These are phyloP conservation scores for Pseudopithomyces maydicus DNA, from an alignment of 2,329 filamentous ascomycete species.

Conservation along the genomic window DNA sequence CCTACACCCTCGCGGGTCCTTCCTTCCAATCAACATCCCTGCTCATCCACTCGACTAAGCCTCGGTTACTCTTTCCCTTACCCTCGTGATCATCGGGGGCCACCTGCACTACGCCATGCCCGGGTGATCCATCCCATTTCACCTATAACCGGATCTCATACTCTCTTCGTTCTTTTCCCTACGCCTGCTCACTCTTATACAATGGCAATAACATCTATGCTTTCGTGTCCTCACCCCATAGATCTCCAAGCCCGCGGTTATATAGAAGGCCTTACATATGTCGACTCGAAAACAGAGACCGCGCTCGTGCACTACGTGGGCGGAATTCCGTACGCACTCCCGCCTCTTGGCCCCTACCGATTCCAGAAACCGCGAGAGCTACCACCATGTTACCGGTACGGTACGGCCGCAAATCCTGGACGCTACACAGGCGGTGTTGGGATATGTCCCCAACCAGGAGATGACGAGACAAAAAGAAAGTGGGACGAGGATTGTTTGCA, in stretches of 20 bases:
- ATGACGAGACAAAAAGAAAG: constrained; percentile 22
- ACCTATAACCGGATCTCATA: background rate
- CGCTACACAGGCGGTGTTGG: constrained; percentile 48
- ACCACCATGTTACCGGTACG: constrained; percentile 57
- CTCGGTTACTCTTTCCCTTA: constrained; percentile 1
- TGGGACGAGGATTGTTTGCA: constrained; percentile 63
- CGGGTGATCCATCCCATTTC: background rate
- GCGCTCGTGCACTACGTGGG: constrained; percentile 59
- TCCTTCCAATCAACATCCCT: constrained; percentile 1
- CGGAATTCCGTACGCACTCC: constrained; percentile 61
- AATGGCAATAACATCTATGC: constrained; percentile 12
- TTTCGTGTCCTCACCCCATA: constrained; percentile 34
- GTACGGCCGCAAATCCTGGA: constrained; percentile 54
- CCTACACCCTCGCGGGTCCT: background rate
- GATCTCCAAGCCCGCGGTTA: constrained; percentile 53
- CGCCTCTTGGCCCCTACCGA: constrained; percentile 53
- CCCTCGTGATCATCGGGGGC: background rate
- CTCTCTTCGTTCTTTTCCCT: background rate
- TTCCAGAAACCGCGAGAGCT: constrained; percentile 57
- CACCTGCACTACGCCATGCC: constrained; percentile 1
- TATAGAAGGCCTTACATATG: constrained; percentile 56
- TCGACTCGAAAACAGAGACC: constrained; percentile 30
- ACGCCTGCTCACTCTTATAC: background rate
- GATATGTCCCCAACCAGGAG: constrained; percentile 57
- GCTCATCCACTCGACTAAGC: constrained; percentile 1